Conservation (phyloP, 2,329 filamentous ascomycete genomes). For the Corinectria fuckeliana region DNA sequence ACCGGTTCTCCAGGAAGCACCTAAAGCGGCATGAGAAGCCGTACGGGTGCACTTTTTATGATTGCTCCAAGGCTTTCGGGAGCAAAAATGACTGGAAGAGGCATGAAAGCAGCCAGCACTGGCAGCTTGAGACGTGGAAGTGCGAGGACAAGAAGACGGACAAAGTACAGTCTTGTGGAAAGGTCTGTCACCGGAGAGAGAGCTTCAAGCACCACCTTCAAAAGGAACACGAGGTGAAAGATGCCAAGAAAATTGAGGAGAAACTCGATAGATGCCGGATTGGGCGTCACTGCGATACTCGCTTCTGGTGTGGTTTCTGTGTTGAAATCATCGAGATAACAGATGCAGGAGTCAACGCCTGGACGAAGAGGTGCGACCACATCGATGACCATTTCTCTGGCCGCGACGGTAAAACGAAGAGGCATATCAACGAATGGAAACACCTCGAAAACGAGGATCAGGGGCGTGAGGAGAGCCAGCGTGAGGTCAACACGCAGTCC, state of each 20-base stretch:
- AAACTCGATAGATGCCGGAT: slow-evolving; percentile 63
- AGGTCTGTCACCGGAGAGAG: slow-evolving; percentile 63
- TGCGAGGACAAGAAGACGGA: slow-evolving; percentile 57
- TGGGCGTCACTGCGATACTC: slow-evolving; percentile 66
- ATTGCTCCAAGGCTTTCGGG: slow-evolving; percentile 79
- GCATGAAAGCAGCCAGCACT: slow-evolving; percentile 84
- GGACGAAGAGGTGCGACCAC: slow-evolving; percentile 69
- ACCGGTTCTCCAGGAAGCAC: slow-evolving; percentile 71
- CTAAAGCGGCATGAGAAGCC: slow-evolving; percentile 80
- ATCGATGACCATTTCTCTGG: slow-evolving; percentile 76
- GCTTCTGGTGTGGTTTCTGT: slow-evolving; percentile 93
- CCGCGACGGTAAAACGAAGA: slow-evolving; percentile 47
- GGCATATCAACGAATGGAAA: slow-evolving; percentile 63
- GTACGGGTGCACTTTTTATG: slow-evolving; percentile 78
- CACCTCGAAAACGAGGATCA: slow-evolving; percentile 40
- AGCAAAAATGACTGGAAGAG: slow-evolving; percentile 95
- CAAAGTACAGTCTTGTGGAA: slow-evolving; percentile 55
- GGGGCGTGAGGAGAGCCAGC: not conserved
- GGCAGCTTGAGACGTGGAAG: slow-evolving; percentile 73
- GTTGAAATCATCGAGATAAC: slow-evolving; percentile 58
- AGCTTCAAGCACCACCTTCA: slow-evolving; percentile 68
- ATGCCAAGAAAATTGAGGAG: slow-evolving; percentile 44
- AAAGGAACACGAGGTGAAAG: slow-evolving; percentile 52
- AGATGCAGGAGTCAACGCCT: slow-evolving; percentile 51
- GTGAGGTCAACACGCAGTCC: not conserved